Conservation (phyloP, 2,329 filamentous ascomycete species). For the Alternaria sp. region DNA sequence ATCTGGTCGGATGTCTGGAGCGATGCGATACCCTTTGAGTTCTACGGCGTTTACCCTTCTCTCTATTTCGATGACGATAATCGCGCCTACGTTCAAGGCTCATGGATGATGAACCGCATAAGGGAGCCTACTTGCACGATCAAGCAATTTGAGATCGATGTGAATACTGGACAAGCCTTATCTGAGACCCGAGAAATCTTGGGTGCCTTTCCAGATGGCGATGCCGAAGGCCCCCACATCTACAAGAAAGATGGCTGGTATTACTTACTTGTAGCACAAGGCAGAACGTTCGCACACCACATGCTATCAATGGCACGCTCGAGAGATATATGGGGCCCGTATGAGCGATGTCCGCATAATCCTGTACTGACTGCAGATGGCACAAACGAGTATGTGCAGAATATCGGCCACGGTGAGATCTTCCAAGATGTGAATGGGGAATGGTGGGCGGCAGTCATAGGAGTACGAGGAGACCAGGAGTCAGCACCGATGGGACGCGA, state of each 20-base stretch:
- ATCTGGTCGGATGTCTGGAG: constrained; percentile 4
- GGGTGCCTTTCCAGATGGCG: not conserved
- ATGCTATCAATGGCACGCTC: constrained; percentile 40
- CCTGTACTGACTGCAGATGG: constrained; percentile 32
- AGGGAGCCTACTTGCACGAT: constrained; percentile 2
- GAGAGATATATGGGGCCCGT: constrained; percentile 30
- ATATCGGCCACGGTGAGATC: constrained; percentile 63
- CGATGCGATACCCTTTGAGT: not conserved
- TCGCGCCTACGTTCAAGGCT: constrained; percentile 58
- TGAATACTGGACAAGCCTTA: not conserved
- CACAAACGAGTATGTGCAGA: constrained; percentile 51
- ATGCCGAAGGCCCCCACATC: constrained; percentile 38
- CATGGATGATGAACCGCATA: constrained; percentile 10
- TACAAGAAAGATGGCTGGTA: constrained; percentile 41
- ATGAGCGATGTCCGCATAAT: constrained; percentile 26
- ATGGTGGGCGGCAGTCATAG: constrained; percentile 61
- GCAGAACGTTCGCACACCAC: constrained; percentile 36
- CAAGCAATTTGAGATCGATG: constrained; percentile 4
- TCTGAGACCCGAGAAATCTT: not conserved
- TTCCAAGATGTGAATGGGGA: constrained; percentile 59
- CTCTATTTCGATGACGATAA: constrained; percentile 33
- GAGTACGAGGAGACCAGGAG: constrained; percentile 38
- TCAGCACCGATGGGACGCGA: constrained; percentile 15
- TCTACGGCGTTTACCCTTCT: not conserved
- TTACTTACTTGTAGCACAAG: constrained; percentile 34